Evolutionary conservation across 2,329 filamentous ascomycete genomes (phyloP).

Genomic region (Diplodia seriata): DNA sequence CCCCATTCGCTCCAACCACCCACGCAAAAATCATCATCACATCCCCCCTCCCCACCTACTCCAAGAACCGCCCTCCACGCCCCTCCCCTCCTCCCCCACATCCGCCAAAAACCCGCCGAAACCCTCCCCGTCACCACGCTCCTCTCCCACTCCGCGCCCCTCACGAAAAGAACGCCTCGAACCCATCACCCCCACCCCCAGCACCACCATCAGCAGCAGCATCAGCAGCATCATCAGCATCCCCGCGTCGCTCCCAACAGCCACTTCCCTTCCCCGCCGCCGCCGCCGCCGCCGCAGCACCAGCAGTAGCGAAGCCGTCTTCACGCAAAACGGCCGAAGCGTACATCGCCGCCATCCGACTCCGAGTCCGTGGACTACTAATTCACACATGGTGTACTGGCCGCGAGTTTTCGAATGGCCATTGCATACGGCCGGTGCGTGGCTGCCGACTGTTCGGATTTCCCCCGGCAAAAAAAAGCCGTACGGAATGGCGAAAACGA

Average conservation of each 20-base stretch:
- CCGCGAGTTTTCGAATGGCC: slow-evolving; percentile 50
- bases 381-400: slow-evolving; percentile 54
- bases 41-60: neutral
- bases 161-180: slow-evolving; percentile 65
- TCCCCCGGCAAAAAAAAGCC: too few species aligned
- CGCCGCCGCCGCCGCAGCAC: too few species aligned
- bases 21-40: neutral
- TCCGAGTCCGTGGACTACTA: too few species aligned
- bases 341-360: too few species aligned
- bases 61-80: slow-evolving; percentile 52
- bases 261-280: too few species aligned
- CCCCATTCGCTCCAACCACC: neutral
- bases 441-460: too few species aligned
- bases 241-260: too few species aligned
- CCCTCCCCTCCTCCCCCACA: too few species aligned
- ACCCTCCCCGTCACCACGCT: slow-evolving; percentile 70
- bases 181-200: slow-evolving; percentile 44
- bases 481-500: slow-evolving; percentile 59
- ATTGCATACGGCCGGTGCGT: slow-evolving; percentile 53
- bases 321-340: too few species aligned
- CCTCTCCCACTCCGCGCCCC: slow-evolving; percentile 66
- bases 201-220: too few species aligned
- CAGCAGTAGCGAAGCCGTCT: too few species aligned
- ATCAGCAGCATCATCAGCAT: neutral
- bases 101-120: slow-evolving; percentile 66